A percentile compares a stretch with the other conserved stretches of the same genome.
Evolutionary conservation across 2,329 filamentous ascomycete genomes (phyloP).

Genomic region (Diplodia corticola): DNA sequence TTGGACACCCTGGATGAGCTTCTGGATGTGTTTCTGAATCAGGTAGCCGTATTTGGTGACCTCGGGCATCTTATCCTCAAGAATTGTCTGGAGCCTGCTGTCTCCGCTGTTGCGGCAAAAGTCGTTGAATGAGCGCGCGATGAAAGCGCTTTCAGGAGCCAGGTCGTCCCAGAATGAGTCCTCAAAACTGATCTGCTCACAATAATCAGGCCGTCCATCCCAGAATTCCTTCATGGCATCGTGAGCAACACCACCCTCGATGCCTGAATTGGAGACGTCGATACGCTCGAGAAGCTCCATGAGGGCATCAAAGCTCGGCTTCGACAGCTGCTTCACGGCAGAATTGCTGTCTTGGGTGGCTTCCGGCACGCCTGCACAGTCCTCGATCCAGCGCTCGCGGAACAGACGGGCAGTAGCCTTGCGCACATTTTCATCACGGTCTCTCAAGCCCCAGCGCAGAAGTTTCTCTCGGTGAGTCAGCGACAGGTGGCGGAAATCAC

Average conservation of each 20-base stretch:
- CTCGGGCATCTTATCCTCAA: constrained; percentile 93
- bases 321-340: constrained; percentile 42
- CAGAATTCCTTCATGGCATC: constrained; percentile 97
- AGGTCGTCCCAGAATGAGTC: constrained; percentile 79
- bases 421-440: constrained; percentile 90
- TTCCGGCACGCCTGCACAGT: constrained; percentile 72
- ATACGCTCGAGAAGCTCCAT: constrained; percentile 91
- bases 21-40: constrained; percentile 76
- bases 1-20: constrained; percentile 64
- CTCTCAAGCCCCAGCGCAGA: constrained; percentile 88
- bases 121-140: constrained; percentile 90
- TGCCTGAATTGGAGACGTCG: constrained; percentile 85
- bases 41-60: constrained; percentile 89
- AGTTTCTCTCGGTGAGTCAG: constrained; percentile 94
- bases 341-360: constrained; percentile 55
- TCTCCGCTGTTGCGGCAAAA: constrained; percentile 78
- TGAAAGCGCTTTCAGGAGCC: constrained; percentile 82
- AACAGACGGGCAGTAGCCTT: constrained; percentile 90
- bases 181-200: constrained; percentile 69
- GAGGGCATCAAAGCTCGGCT: constrained; percentile 71
- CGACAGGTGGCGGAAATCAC: constrained; percentile 91
- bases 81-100: constrained; percentile 70
- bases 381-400: constrained; percentile 95
- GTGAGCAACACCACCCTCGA: constrained; percentile 84
- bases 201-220: constrained; percentile 84